Evolutionary conservation across 2,329 filamentous ascomycete species (phyloP).

Genomic region (Pseudogymnoascus sp.): DNA sequence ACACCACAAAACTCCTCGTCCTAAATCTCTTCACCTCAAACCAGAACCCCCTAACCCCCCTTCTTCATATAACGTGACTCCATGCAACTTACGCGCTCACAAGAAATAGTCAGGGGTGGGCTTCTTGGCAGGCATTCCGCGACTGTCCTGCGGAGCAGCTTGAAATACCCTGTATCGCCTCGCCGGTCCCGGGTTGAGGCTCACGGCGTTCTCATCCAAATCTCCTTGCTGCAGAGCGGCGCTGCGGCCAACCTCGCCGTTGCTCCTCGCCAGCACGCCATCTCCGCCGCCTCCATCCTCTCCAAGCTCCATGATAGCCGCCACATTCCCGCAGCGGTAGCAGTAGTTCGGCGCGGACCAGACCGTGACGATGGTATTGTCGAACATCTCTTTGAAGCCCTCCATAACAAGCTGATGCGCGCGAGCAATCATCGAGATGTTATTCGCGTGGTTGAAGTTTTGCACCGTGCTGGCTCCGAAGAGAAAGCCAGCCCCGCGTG

Average conservation of each 20-base stretch:
- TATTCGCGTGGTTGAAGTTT: slow-evolving; percentile 89
- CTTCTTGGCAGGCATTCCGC: slow-evolving; percentile 98
- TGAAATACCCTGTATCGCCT: slow-evolving; percentile 92
- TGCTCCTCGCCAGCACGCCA: slow-evolving; percentile 28
- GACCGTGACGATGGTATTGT: slow-evolving; percentile 92
- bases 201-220: slow-evolving; percentile 43
- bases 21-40: background rate
- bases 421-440: slow-evolving; percentile 82
- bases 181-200: slow-evolving; percentile 63
- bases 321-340: slow-evolving; percentile 92
- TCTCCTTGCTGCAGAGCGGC: slow-evolving; percentile 35
- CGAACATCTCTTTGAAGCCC: slow-evolving; percentile 99
- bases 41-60: background rate
- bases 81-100: slow-evolving; percentile 27
- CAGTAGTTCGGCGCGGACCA: slow-evolving; percentile 98
- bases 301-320: slow-evolving; percentile 83
- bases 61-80: background rate
- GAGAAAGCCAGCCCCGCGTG: slow-evolving; percentile 87
- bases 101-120: slow-evolving; percentile 96
- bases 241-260: slow-evolving; percentile 45
- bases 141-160: slow-evolving; percentile 87
- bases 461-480: slow-evolving; percentile 96
- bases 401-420: slow-evolving; percentile 99
- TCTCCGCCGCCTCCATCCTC: slow-evolving; percentile 74
- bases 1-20: background rate